These are phyloP conservation scores for Rosa chinensis DNA, from an alignment of 306 rosid species.

Conservation along the genomic window DNA sequence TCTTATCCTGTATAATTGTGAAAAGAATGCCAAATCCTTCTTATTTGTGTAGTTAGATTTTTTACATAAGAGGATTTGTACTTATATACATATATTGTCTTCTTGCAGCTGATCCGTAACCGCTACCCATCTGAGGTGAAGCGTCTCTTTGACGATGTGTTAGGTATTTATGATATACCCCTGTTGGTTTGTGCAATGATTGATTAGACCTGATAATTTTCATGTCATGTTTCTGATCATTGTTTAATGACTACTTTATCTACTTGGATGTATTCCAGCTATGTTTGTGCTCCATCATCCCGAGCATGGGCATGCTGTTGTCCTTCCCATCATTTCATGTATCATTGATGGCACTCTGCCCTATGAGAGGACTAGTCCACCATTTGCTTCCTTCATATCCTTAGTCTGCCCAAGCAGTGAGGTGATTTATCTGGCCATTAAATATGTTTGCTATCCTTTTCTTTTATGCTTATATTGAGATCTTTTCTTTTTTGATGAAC, in stretches of 20 bases:
- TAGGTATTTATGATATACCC: constrained; percentile 65
- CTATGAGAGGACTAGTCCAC: constrained; percentile 73
- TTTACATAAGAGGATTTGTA: constrained; percentile 17
- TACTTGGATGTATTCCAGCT: constrained; percentile 58
- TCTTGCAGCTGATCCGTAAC: constrained; percentile 84
- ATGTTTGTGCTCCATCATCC: constrained; percentile 96
- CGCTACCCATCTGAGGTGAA: constrained; percentile 76
- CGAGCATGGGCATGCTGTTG: constrained; percentile 95
- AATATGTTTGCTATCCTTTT: neutral
- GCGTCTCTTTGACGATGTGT: constrained; percentile 90
- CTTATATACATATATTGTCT: constrained; percentile 27
- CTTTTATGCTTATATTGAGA: constrained; percentile 9
- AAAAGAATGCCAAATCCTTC: neutral
- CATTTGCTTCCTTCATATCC: constrained; percentile 92
- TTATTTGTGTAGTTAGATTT: neutral
- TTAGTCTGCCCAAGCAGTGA: constrained; percentile 82
- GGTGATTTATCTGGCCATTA: constrained; percentile 48
- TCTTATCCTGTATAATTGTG: constrained; percentile 2
- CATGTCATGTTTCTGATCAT: constrained; percentile 17
- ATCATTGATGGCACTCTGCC: constrained; percentile 80
- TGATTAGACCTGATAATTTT: constrained; percentile 21
- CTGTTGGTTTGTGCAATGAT: constrained; percentile 34
- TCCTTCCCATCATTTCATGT: constrained; percentile 93
- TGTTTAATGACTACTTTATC: constrained; percentile 36
- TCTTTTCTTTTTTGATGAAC: constrained; percentile 8